Conservation (phyloP, 345 rosid species). For the Acer yangbiense region DNA sequence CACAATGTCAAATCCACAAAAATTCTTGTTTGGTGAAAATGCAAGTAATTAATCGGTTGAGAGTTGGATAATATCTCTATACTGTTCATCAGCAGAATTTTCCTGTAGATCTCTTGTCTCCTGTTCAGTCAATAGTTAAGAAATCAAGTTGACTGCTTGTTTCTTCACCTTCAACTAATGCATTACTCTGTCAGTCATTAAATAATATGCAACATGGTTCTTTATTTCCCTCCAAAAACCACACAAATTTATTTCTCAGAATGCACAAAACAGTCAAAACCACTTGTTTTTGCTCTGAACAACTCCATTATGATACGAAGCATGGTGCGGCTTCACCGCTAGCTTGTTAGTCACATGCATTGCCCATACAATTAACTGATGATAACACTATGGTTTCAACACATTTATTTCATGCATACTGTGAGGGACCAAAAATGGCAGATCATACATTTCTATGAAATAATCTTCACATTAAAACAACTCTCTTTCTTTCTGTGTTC, state of each 20-base stretch:
- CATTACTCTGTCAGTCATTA: not conserved
- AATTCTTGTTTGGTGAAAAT: conserved; percentile 18
- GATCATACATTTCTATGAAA: not conserved
- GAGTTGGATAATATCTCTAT: not conserved
- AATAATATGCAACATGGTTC: not conserved
- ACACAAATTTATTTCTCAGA: not conserved
- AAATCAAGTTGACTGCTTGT: no score
- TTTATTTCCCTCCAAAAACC: not conserved
- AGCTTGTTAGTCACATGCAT: conserved; percentile 31
- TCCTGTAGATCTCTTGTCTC: not conserved
- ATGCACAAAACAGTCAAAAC: conserved; percentile 9
- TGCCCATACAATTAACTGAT: conserved; percentile 28
- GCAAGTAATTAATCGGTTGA: not conserved
- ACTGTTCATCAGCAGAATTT: not conserved
- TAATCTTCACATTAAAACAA: conserved; percentile 9
- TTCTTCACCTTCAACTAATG: conserved; percentile 4
- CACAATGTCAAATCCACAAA: conserved; percentile 14
- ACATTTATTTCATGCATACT: conserved; percentile 17
- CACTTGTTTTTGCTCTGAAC: not conserved
- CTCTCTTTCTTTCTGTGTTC: conserved; percentile 4
- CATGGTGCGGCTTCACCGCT: conserved; percentile 30
- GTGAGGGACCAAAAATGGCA: conserved; percentile 27
- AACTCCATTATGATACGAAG: not conserved
- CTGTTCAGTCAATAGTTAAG: not conserved
- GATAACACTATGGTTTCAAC: not conserved